A percentile compares a stretch with the other conserved stretches of the same genome.
Evolutionary conservation across 176 grass and related monocot genomes (phyloP).

Genomic region (Dactylis glomerata): DNA sequence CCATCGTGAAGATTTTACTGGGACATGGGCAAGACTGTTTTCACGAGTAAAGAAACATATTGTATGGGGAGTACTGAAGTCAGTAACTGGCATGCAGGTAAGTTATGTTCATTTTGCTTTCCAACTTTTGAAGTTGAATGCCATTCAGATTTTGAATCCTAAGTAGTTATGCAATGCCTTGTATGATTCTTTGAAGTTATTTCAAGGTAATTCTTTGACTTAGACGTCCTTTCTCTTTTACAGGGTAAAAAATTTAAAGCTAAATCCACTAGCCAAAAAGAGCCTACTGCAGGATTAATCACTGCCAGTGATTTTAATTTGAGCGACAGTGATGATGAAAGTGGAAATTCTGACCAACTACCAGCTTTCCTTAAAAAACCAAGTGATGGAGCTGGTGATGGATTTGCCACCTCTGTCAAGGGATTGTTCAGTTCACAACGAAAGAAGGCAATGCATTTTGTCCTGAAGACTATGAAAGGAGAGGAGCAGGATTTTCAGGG

Average conservation of each 20-base stretch:
- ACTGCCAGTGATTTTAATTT: slow-evolving; percentile 51
- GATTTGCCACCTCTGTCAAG: slow-evolving; percentile 87
- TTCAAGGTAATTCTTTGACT: slow-evolving; percentile 28
- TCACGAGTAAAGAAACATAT: slow-evolving; percentile 95
- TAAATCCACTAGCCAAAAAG: slow-evolving; percentile 66
- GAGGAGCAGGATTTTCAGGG: slow-evolving; percentile 84
- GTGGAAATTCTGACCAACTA: slow-evolving; percentile 64
- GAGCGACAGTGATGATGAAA: slow-evolving; percentile 81
- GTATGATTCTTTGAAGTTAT: slow-evolving; percentile 12
- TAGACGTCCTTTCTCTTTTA: slow-evolving; percentile 20
- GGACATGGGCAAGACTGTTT: slow-evolving; percentile 89
- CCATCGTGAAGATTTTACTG: slow-evolving; percentile 92
- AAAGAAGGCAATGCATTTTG: slow-evolving; percentile 83
- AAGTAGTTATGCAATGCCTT: background rate
- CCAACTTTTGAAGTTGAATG: slow-evolving; percentile 1
- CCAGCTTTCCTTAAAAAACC: slow-evolving; percentile 58
- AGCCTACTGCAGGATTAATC: slow-evolving; percentile 46
- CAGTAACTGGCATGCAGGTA: slow-evolving; percentile 96
- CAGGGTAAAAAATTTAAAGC: slow-evolving; percentile 98
- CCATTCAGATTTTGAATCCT: slow-evolving; percentile 9
- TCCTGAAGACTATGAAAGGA: slow-evolving; percentile 87
- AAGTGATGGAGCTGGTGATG: slow-evolving; percentile 91
- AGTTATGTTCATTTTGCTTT: slow-evolving; percentile 33
- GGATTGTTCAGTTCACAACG: slow-evolving; percentile 84
- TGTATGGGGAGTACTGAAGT: slow-evolving; percentile 93